Evolutionary conservation across 2,329 filamentous ascomycete genomes (phyloP), one percentile per base, ranked within the genome.

Genomic region (Didymella pomorum): DNA sequence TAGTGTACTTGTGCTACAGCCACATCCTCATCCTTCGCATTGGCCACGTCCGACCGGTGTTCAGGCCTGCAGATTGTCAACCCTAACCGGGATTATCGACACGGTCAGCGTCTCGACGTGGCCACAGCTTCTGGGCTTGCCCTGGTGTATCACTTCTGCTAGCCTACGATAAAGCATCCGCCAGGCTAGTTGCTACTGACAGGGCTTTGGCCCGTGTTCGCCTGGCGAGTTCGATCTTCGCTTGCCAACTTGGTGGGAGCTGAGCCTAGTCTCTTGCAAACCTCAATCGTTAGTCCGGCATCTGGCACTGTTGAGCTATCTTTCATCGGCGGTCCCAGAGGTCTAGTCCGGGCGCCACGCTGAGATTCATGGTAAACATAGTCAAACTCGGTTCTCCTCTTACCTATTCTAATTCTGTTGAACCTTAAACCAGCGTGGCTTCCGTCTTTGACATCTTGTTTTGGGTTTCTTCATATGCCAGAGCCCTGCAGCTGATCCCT

Each of bases 311-410:
- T 52, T 56, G 52, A 46, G 52, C 47, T 52, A 55, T 48, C 52
- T 51, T 7, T 51, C 31, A 29, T 44, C 51, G 46, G 43, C 51
- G 52, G 47, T 43, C 29, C 57, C 35, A 35, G 42, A 26, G 42
- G 20, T 56, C 48, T 60, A 55, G 52, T 51, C 43, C 52, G 28
- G 51, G 37, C 57, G 57, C 57, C 52, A 60, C 57, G 50, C 46
- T 54, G 50, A 43, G 37, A 42, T 44, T 60, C 25, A 44, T 52
- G 47, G 51, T 23, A 48, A 35, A 56, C 28, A 25, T 55, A 37
- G 31, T 59, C 47, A 54, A 54, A 54, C 51, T 54, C 56, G 50
- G 56, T 52, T 60, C 42, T 56, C 52, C 28, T 56, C 57, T 60
- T 60, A 44, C 46, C 57, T 51, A 48, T 50, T 60, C 57, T 60